Conservation (phyloP, 2,329 filamentous ascomycete species). For the Diaporthe amygdali region DNA sequence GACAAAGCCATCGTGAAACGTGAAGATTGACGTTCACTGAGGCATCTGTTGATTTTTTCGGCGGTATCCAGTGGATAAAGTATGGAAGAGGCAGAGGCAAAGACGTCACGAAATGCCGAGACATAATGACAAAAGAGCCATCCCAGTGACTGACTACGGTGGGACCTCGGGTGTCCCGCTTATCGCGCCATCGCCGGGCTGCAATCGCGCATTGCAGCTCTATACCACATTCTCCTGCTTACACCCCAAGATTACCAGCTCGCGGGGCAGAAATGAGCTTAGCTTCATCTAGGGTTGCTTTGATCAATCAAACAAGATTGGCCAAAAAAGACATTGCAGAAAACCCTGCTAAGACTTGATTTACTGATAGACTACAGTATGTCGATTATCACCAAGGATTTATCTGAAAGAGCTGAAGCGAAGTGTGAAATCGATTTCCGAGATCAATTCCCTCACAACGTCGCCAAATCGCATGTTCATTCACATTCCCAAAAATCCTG, state of each 20-base stretch:
- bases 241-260: background rate
- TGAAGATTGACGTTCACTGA: background rate
- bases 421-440: too few relatives aligned
- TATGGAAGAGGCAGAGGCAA: background rate
- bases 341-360: background rate
- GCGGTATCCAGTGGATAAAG: background rate
- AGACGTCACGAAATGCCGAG: background rate
- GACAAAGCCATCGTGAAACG: constrained; percentile 5
- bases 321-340: background rate
- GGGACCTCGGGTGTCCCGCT: background rate
- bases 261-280: background rate
- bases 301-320: background rate
- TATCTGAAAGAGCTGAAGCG: too few relatives aligned
- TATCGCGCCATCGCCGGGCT: constrained; percentile 18
- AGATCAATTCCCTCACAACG: too few relatives aligned
- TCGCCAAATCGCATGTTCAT: too few relatives aligned
- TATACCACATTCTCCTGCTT: background rate
- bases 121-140: background rate
- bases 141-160: background rate
- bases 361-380: too few relatives aligned
- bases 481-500: too few relatives aligned
- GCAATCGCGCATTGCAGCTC: constrained; percentile 3
- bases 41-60: background rate
- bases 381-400: too few relatives aligned
- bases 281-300: background rate